Base-by-base conservation (phyloP, 192 early-diverging fungal genomes). In the Entrophospora sp. region DNA sequence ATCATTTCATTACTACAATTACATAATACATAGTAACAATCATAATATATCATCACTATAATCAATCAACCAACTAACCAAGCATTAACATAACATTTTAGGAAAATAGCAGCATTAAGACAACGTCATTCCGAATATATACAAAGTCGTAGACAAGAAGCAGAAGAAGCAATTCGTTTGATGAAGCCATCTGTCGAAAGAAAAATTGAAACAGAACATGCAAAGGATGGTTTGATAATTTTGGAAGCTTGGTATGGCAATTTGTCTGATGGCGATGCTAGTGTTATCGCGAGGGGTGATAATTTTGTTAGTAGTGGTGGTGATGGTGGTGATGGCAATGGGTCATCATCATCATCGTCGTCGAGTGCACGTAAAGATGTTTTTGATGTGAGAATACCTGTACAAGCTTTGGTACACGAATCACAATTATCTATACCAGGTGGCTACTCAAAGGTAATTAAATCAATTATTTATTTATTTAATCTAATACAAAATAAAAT, bases 221-320 rank as follows among this genome's bases (percentile, higher is more conserved):
- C 69, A 7, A 85, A 88, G 40, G 67, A 87, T 45, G 88, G 89
- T 1, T 69, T 99, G 58, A 82, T 96, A 22, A 88, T 99, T 71
- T 75, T 95, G 25, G 77, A 83, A 52, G 96, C 95, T 31, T 66
- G 85, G 37, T 99, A 97, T 66, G 96, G 96, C 59, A 85, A 93
- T 71, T 72, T 98, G 31, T 58, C 73, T 9, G 36, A 48, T 59
- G 70, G 52, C 7, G 60, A 60, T 2, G 36, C 60, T n/a, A n/a
- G n/a, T n/a, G n/a, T n/a, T n/a, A n/a, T n/a, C n/a, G n/a, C n/a
- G n/a, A n/a, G n/a, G n/a, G n/a, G n/a, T n/a, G n/a, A n/a, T n/a
- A n/a, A n/a, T n/a, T n/a, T n/a, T n/a, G n/a, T n/a, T n/a, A n/a
- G n/a, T n/a, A n/a, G n/a, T n/a, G n/a, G n/a, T n/a, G n/a, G n/a